Base-by-base conservation (phyloP, 1,284 basidiomycete species). In the Ceratobasidium sp. region DNA sequence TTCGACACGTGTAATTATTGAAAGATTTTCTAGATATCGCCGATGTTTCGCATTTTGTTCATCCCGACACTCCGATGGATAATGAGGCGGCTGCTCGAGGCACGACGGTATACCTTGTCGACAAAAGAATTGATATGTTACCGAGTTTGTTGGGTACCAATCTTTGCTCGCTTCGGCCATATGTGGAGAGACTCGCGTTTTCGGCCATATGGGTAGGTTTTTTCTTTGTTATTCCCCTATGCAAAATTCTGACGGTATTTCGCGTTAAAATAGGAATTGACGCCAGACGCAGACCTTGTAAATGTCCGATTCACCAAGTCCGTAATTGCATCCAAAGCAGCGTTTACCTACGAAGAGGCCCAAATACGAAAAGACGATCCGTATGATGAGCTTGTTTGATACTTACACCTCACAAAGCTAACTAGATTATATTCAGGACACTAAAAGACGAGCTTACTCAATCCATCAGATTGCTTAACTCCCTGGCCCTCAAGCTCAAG, bases 71-170 rank as follows among this genome's bases (percentile, higher is more conserved):
- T 75, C 91, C 98, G 0, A 99, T 99, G 97, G 98, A 99, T 82
- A 92, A 88, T 51, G 98, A 99, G 85, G 98, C 98, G 20, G 96
- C 97, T 18, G 91, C 96, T 15, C 90, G 98, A 77, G 97, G 98
- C 13, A 99, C 97, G 0, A 99, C 98, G 0, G 98, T 99, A 3
- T 99, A 99, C 84, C 90, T 99, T 5, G 98, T 99, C 1, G 98
- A 99, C 88, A 98, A 97, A 86, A 94, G 98, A 53, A 97, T 99
- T 77, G 98, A 99, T 87, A 99, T 99, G 98, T 89, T 99, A 73
- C 98, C 98, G 0, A 89, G 94, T 20, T 88, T 99, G 10, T 89
- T 99, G 10, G 98, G 98, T 1, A 99, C 98, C 1, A 99, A 99
- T 82, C 87, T 99, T 7, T 99, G 98, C 84, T 98, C 97, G 1